Evolutionary conservation across 2,329 filamentous ascomycete genomes (phyloP).

Genomic region (Fusarium lateritium): DNA sequence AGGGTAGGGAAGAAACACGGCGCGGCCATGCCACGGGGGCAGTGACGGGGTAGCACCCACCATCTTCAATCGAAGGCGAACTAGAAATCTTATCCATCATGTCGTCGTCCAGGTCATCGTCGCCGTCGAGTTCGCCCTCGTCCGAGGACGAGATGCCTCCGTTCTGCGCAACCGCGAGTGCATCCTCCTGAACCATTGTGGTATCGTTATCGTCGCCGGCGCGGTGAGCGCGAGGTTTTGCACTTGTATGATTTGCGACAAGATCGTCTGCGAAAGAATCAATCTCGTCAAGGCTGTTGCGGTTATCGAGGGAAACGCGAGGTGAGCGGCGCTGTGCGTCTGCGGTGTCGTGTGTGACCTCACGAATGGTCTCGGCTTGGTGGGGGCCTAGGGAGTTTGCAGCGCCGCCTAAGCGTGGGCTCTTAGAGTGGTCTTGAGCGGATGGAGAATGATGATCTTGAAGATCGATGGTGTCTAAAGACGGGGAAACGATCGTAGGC

Average conservation of each 20-base stretch:
- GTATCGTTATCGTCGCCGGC: conserved; percentile 41
- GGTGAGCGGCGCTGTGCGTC: conserved; percentile 79
- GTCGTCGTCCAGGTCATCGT: conserved; percentile 86
- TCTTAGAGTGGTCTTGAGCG: conserved; percentile 80
- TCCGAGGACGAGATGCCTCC: conserved; percentile 67
- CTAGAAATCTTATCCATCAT: conserved; percentile 99
- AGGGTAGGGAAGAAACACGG: conserved; percentile 60
- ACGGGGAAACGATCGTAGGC: conserved; percentile 22
- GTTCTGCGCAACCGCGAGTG: conserved; percentile 73
- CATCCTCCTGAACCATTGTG: conserved; percentile 67
- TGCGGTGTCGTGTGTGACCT: conserved; percentile 81
- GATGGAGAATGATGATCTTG: conserved; percentile 88
- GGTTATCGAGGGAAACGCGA: conserved; percentile 67
- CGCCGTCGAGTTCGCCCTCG: conserved; percentile 76
- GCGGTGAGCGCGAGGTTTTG: conserved; percentile 28
- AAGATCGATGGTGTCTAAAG: conserved; percentile 90
- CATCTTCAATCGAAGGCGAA: conserved; percentile 98
- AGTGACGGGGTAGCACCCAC: conserved; percentile 76
- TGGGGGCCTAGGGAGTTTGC: conserved; percentile 77
- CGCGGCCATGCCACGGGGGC: conserved; percentile 60
- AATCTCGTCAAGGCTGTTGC: conserved; percentile 59
- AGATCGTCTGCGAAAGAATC: conserved; percentile 63
- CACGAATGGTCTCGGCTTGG: conserved; percentile 86
- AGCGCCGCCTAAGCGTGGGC: conserved; percentile 49
- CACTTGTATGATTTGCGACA: conserved; percentile 57